Percentiles rank a stretch among this genome's conserved stretches.
Conservation (phyloP, 306 rosid species). For the Rosa lucieae region DNA sequence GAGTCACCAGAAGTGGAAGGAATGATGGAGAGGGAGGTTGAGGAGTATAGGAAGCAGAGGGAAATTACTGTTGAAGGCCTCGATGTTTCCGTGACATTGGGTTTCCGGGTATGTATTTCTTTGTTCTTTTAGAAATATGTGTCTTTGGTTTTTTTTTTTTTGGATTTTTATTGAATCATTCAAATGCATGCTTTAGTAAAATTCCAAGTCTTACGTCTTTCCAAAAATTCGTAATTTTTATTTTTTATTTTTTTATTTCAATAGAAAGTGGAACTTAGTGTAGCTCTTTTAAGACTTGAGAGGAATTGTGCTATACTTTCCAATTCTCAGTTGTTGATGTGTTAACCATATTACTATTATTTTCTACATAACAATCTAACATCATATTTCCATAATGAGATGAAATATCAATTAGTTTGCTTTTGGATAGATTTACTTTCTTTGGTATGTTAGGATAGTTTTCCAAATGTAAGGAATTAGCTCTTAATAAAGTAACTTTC, state of each 20-base stretch:
- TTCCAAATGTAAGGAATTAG: not conserved
- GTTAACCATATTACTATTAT: not conserved
- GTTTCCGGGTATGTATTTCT: conserved; percentile 69
- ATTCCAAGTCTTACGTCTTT: not conserved
- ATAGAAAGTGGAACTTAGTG: not conserved
- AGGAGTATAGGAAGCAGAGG: conserved; percentile 65
- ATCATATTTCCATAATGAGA: not conserved
- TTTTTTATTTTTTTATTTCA: not conserved
- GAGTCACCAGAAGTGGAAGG: conserved; percentile 71
- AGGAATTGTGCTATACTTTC: not conserved
- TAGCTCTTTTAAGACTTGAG: not conserved
- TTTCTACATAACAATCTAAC: no score
- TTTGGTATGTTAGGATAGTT: not conserved
- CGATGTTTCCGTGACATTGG: conserved; percentile 79
- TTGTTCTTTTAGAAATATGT: not conserved
- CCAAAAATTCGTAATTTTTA: not conserved
- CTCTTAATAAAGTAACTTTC: not conserved
- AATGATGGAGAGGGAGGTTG: conserved; percentile 82
- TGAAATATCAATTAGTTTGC: not conserved
- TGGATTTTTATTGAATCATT: conserved; percentile 9
- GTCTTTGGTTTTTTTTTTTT: conserved; percentile 12
- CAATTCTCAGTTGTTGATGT: not conserved
- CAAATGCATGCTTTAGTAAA: not conserved
- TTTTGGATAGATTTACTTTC: not conserved
- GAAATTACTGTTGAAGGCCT: conserved; percentile 94